Conservation (phyloP, 2,329 filamentous ascomycete genomes). For the Sclerotinia glacialis region DNA sequence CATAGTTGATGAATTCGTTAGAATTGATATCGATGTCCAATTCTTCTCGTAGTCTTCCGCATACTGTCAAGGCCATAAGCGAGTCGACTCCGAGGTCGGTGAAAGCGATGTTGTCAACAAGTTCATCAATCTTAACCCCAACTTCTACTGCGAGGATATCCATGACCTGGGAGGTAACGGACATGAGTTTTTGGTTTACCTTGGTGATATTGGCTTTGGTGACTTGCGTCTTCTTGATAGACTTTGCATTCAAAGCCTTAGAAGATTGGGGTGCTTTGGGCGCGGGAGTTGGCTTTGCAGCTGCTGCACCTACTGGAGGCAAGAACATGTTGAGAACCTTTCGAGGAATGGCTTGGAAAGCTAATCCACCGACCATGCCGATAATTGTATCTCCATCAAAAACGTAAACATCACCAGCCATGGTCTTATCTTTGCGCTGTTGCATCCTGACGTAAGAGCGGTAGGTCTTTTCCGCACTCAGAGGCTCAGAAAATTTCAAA, state of each 20-base stretch:
- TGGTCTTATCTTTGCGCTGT: constrained; percentile 38
- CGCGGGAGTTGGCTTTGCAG: constrained; percentile 39
- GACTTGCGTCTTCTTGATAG: constrained; percentile 20
- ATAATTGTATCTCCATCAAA: constrained; percentile 40
- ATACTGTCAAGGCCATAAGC: constrained; percentile 58
- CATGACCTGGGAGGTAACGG: constrained; percentile 44
- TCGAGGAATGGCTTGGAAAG: constrained; percentile 29
- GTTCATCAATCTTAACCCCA: constrained; percentile 48
- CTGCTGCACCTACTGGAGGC: constrained; percentile 11
- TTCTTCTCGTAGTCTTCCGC: constrained; percentile 56
- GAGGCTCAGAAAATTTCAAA: constrained; percentile 49
- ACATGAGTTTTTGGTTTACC: constrained; percentile 31
- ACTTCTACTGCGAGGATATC: constrained; percentile 57
- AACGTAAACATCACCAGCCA: constrained; percentile 44
- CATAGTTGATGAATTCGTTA: constrained; percentile 43
- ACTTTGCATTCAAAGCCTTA: background rate
- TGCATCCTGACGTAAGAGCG: constrained; percentile 56
- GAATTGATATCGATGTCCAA: constrained; percentile 51
- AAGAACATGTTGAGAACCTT: constrained; percentile 22
- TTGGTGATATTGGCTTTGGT: constrained; percentile 17
- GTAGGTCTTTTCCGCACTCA: constrained; percentile 47
- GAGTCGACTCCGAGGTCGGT: constrained; percentile 58
- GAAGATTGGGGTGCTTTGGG: constrained; percentile 23
- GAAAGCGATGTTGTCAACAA: constrained; percentile 53
- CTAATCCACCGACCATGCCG: constrained; percentile 46